A percentile compares a stretch with the other conserved stretches of the same genome.
Conservation (phyloP, 352 stramenopile species). For the Pythium utonaiense region DNA sequence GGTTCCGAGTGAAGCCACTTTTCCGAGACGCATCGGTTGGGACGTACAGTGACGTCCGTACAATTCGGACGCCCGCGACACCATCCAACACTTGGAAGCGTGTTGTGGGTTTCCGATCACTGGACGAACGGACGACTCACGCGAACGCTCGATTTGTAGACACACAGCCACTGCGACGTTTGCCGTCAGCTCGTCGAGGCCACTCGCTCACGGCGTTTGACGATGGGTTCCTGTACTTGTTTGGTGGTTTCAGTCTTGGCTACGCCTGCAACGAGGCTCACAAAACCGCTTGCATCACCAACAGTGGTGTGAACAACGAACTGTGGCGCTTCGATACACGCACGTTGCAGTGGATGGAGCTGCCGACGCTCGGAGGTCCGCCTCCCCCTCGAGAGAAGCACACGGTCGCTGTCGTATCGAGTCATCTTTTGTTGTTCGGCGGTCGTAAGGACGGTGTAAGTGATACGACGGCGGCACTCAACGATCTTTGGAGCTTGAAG, state of each 20-base stretch:
- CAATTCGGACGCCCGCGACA: slow-evolving; percentile 30
- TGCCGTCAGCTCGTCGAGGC: slow-evolving; percentile 56
- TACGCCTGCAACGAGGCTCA: slow-evolving; percentile 52
- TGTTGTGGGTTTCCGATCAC: slow-evolving; percentile 23
- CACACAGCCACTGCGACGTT: slow-evolving; percentile 24
- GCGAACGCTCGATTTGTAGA: slow-evolving; percentile 33
- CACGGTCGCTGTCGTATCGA: slow-evolving; percentile 40
- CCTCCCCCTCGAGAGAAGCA: slow-evolving; percentile 57
- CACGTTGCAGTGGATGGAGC: slow-evolving; percentile 49
- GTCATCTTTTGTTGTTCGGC: slow-evolving; percentile 57
- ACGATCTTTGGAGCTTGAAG: slow-evolving; percentile 67
- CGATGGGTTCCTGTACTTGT: slow-evolving; percentile 49
- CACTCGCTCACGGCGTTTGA: slow-evolving; percentile 53
- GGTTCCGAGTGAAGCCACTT: slow-evolving; percentile 51
- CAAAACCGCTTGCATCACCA: slow-evolving; percentile 38
- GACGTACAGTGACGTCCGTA: slow-evolving; percentile 31
- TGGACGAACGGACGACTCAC: slow-evolving; percentile 32
- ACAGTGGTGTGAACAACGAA: slow-evolving; percentile 50
- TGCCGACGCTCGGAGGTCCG: slow-evolving; percentile 12
- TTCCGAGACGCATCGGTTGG: slow-evolving; percentile 33
- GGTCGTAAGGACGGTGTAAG: slow-evolving; percentile 30
- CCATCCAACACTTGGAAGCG: slow-evolving; percentile 42
- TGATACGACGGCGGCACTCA: slow-evolving; percentile 29
- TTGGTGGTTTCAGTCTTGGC: slow-evolving; percentile 53
- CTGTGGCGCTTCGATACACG: slow-evolving; percentile 63